These are phyloP conservation scores for Oryza officinalis DNA, from an alignment of 176 grass and related monocot genomes.

Conservation along the genomic window DNA sequence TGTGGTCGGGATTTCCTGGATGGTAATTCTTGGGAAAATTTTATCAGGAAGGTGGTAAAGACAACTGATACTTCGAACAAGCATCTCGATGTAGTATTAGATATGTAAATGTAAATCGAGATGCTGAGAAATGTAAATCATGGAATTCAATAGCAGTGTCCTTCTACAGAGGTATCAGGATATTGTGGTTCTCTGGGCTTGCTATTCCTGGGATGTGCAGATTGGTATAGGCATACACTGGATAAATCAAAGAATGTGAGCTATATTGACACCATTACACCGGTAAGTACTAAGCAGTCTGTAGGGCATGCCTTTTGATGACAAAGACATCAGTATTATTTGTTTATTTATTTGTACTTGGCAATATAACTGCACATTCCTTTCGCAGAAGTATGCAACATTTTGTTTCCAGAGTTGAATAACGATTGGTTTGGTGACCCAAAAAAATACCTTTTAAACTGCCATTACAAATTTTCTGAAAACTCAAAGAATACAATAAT, in stretches of 20 bases:
- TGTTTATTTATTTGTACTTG: neutral
- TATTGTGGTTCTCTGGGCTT: neutral
- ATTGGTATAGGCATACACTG: neutral
- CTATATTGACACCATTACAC: neutral
- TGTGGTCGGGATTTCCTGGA: slow-evolving; percentile 24
- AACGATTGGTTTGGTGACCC: neutral
- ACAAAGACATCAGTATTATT: neutral
- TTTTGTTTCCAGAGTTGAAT: neutral
- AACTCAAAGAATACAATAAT: neutral
- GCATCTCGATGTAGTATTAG: slow-evolving; percentile 36
- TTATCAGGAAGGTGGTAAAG: slow-evolving; percentile 51
- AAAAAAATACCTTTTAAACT: neutral
- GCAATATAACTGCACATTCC: neutral
- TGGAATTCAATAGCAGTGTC: neutral
- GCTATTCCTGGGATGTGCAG: neutral
- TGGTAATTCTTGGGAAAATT: slow-evolving; percentile 55
- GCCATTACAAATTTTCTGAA: neutral
- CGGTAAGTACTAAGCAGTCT: neutral
- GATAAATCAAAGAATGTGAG: neutral
- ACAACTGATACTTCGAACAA: slow-evolving; percentile 23
- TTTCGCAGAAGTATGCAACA: neutral
- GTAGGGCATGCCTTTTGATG: neutral
- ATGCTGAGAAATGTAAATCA: neutral
- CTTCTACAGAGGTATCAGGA: neutral
- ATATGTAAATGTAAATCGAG: slow-evolving; percentile 35